Percentiles rank a stretch among this genome's conserved stretches.
phyloP scores from a whole-genome alignment of 1,139 yeast genomes.

The Candida tropicalis region DNA sequence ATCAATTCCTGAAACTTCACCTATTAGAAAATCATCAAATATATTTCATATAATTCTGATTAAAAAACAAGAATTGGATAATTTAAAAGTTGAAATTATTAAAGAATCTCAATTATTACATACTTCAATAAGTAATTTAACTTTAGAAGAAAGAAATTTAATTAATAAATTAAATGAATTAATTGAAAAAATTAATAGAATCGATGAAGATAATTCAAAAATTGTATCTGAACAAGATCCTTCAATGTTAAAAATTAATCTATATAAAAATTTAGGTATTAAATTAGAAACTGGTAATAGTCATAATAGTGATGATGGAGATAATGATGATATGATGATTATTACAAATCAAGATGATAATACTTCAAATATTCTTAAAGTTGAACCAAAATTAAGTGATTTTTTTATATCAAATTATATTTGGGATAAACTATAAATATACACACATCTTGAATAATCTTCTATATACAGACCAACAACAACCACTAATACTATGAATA shows the following conservation, averaged over 20 bases:
- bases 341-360: conserved; percentile 53
- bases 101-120: conserved; percentile 61
- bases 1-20: conserved; percentile 9
- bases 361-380: conserved; percentile 52
- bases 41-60: conserved; percentile 17
- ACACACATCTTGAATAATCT: background rate
- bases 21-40: background rate
- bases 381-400: conserved; percentile 62
- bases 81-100: conserved; percentile 55
- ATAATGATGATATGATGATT: conserved; percentile 37
- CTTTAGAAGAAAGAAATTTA: conserved; percentile 44
- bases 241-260: conserved; percentile 42
- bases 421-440: conserved; percentile 55
- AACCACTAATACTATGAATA: background rate
- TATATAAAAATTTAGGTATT: conserved; percentile 49
- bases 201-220: conserved; percentile 24
- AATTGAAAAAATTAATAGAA: conserved; percentile 23
- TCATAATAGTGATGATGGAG: conserved; percentile 12
- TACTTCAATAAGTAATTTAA: conserved; percentile 49
- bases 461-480: background rate
- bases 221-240: conserved; percentile 30
- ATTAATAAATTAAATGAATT: conserved; percentile 31
- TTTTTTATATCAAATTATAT: conserved; percentile 68
- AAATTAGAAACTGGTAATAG: conserved; percentile 31
- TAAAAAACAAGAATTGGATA: conserved; percentile 43